Percentiles rank a stretch among this genome's conserved stretches.
phyloP scores from a whole-genome alignment of 192 early-diverging fungal genomes.

The Phycomyces nitens region DNA sequence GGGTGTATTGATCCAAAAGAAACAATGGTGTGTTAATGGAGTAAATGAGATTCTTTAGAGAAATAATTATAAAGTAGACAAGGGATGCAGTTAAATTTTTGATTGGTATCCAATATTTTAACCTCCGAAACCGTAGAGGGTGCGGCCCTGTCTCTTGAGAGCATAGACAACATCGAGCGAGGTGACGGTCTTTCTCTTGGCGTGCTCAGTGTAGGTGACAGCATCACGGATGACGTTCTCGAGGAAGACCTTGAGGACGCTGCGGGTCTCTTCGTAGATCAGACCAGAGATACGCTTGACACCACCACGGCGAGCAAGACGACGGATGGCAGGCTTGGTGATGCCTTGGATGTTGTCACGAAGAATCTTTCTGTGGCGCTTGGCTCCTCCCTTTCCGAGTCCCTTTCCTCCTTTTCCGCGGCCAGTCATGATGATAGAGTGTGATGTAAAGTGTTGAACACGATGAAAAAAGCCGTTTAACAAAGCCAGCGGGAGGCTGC shows the following conservation, averaged over 20 bases:
- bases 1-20: no score
- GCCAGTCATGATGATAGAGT: slow-evolving; percentile 69
- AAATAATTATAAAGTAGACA: no score
- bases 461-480: no score
- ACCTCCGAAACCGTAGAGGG: slow-evolving; percentile 76
- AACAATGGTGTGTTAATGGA: no score
- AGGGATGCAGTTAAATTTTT: no score
- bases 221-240: slow-evolving; percentile 98
- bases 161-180: slow-evolving; percentile 99
- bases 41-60: no score
- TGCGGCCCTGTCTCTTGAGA: slow-evolving; percentile 96
- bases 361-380: slow-evolving; percentile 99
- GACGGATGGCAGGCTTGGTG: slow-evolving; percentile 71
- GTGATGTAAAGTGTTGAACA: background rate
- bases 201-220: slow-evolving; percentile 98
- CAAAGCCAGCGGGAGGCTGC: background rate
- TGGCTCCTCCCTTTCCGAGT: slow-evolving; percentile 98
- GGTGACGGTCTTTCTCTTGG: slow-evolving; percentile 98
- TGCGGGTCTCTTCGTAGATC: slow-evolving; percentile 95
- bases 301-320: slow-evolving; percentile 98
- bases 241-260: slow-evolving; percentile 95
- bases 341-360: slow-evolving; percentile 88
- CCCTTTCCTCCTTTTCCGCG: slow-evolving; percentile 99
- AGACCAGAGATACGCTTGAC: slow-evolving; percentile 99
- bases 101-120: slow-evolving; percentile 39